phyloP scores from a whole-genome alignment of 768 basidiomycete genomes.

The Candolleomyces aberdarensis region DNA sequence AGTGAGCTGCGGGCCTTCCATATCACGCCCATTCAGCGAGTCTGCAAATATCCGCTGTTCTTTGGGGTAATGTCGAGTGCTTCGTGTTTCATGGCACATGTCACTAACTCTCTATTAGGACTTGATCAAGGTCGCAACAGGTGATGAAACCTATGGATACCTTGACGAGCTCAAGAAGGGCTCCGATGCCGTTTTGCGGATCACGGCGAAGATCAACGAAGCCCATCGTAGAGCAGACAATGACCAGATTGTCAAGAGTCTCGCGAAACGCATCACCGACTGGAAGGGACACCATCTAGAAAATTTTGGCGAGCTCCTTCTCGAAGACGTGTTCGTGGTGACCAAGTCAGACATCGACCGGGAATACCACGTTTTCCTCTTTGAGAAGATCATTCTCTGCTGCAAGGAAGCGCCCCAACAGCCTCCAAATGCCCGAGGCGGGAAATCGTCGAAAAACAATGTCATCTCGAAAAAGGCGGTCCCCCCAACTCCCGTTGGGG shows the following conservation, averaged over 20 bases:
- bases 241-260: constrained; percentile 81
- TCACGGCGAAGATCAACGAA: constrained; percentile 95
- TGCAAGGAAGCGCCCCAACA: constrained; percentile 85
- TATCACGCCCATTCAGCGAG: constrained; percentile 97
- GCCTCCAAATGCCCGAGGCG: constrained; percentile 39
- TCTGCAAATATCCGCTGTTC: constrained; percentile 97
- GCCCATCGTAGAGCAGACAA: constrained; percentile 91
- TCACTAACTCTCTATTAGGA: not conserved
- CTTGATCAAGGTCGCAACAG: constrained; percentile 28
- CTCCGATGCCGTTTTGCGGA: constrained; percentile 83
- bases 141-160: constrained; percentile 46
- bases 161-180: constrained; percentile 83
- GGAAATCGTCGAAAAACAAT: constrained; percentile 78
- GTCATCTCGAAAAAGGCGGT: constrained; percentile 85
- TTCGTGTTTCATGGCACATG: constrained; percentile 10
- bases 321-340: constrained; percentile 94
- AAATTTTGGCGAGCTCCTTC: constrained; percentile 90
- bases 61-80: constrained; percentile 64
- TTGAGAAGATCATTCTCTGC: constrained; percentile 98
- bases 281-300: constrained; percentile 98
- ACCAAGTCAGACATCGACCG: constrained; percentile 95
- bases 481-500: constrained; percentile 43
- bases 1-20: constrained; percentile 94
- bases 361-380: constrained; percentile 98
- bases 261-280: constrained; percentile 87